Conservation (phyloP, 1,139 yeast species). For the Pichia norvegensis region DNA sequence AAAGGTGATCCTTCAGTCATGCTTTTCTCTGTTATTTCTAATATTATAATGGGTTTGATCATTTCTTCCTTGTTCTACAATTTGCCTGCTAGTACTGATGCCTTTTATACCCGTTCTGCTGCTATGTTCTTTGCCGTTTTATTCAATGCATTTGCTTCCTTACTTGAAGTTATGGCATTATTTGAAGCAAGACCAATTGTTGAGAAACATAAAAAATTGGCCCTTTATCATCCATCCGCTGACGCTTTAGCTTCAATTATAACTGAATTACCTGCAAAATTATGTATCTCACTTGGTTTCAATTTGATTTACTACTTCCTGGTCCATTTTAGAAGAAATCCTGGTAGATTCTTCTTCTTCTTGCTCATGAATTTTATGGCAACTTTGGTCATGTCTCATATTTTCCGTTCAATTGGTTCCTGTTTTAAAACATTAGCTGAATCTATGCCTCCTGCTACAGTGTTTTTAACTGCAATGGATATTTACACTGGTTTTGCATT, state of each 20-base stretch:
- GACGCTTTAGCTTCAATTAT: constrained; percentile 44
- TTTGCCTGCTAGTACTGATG: constrained; percentile 34
- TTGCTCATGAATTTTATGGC: constrained; percentile 38
- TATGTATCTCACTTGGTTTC: constrained; percentile 37
- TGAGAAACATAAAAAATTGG: constrained; percentile 47
- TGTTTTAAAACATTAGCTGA: constrained; percentile 38
- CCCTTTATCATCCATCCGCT: constrained; percentile 51
- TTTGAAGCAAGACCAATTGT: constrained; percentile 46
- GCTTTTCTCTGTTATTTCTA: constrained; percentile 39
- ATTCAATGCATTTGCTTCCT: constrained; percentile 46
- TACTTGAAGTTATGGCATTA: constrained; percentile 42
- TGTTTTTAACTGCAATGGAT: constrained; percentile 39
- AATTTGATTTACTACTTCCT: constrained; percentile 43
- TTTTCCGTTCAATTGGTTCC: constrained; percentile 46
- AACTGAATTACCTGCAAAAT: constrained; percentile 40
- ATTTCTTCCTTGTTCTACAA: constrained; percentile 45
- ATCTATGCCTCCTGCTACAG: constrained; percentile 48
- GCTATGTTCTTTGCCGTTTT: constrained; percentile 44
- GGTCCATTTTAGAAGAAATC: constrained; percentile 39
- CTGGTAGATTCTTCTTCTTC: constrained; percentile 52
- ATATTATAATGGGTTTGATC: constrained; percentile 43
- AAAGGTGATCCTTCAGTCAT: constrained; percentile 45
- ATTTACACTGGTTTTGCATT: constrained; percentile 50
- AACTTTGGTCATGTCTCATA: constrained; percentile 33
- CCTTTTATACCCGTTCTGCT: constrained; percentile 54